Evolutionary conservation across 2,329 filamentous ascomycete genomes (phyloP), one percentile per base, ranked within the genome.

Genomic region (Allantophomopsis cytisporea): DNA sequence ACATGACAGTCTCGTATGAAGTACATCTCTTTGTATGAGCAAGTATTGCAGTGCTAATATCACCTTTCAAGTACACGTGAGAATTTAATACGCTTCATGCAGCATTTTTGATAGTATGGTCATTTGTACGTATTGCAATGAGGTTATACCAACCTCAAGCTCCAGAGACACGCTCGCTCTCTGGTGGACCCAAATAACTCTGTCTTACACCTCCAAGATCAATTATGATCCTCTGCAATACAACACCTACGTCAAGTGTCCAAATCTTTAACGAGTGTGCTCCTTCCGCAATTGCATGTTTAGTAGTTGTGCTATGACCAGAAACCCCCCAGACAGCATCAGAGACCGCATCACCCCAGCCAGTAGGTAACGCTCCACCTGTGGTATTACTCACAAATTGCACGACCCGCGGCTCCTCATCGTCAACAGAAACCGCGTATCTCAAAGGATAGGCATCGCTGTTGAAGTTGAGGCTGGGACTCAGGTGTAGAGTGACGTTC

Each of bases 391-490:
- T 37, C 1, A 53, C 48, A 15, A 51, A 52, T 20, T 54, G 57
- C 8, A 67, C 58, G 1, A 59, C 47, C 37, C 54, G 57, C 2
- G 57, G 55, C 4, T 47, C 45, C 15, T 55, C 49, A 13, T 49
- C 40, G 48, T 65, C 69, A 4, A 73, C 54, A 0, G 61, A 56
- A 7, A 74, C 55, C 20, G 55, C 67, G 47, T 74, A 73, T 47
- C 70, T 63, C 0, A 74, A 59, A 1, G 69, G 68, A 8, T 59
- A 60, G 6, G 54, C 46, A 31, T 69, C 62, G 18, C 68, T 69
- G 3, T 70, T 60, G 48, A 70, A 71, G 50, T 75, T 75, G 34
- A 66, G 62, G 1, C 59, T 61, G 0, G 70, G 69, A 7, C 68
- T 71, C 42, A 76, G 60, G 52, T 65, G 66, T 2, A 75, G 59